Evolutionary conservation across 495 filamentous ascomycete genomes (phyloP).

Genomic region (Aspergillus biplanus): DNA sequence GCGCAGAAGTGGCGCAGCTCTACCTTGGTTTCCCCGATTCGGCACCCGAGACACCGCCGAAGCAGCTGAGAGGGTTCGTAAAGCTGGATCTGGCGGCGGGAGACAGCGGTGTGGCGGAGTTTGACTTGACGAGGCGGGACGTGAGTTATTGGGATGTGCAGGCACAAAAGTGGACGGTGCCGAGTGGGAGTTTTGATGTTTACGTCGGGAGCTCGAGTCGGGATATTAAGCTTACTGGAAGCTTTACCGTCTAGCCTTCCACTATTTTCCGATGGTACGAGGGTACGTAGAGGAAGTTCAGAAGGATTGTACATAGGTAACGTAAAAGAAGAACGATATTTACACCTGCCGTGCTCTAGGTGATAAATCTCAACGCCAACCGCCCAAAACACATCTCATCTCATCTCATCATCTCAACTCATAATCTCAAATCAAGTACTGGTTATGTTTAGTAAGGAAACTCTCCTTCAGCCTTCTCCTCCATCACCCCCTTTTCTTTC

Average conservation of each 20-base stretch:
- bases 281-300: neutral
- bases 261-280: too few species aligned
- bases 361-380: too few species aligned
- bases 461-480: slow-evolving; percentile 1
- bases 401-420: neutral
- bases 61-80: slow-evolving; percentile 72
- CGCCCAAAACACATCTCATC: too few species aligned
- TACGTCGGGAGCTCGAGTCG: slow-evolving; percentile 30
- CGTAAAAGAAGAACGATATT: too few species aligned
- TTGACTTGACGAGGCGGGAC: slow-evolving; percentile 72
- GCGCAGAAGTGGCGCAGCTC: slow-evolving; percentile 64
- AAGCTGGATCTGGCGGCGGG: slow-evolving; percentile 65
- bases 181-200: slow-evolving; percentile 35
- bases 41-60: slow-evolving; percentile 23
- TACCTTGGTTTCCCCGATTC: slow-evolving; percentile 60
- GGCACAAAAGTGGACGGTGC: slow-evolving; percentile 76
- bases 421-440: too few species aligned
- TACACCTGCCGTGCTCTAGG: too few species aligned
- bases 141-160: slow-evolving; percentile 74
- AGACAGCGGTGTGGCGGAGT: slow-evolving; percentile 56
- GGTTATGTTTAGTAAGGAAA: slow-evolving; percentile 3
- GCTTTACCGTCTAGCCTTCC: slow-evolving; percentile 8
- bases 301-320: too few species aligned
- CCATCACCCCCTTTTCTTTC: slow-evolving; percentile 51
- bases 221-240: slow-evolving; percentile 23